phyloP scores from a whole-genome alignment of 2,329 filamentous ascomycete species.

The Apiospora saccharicola region DNA sequence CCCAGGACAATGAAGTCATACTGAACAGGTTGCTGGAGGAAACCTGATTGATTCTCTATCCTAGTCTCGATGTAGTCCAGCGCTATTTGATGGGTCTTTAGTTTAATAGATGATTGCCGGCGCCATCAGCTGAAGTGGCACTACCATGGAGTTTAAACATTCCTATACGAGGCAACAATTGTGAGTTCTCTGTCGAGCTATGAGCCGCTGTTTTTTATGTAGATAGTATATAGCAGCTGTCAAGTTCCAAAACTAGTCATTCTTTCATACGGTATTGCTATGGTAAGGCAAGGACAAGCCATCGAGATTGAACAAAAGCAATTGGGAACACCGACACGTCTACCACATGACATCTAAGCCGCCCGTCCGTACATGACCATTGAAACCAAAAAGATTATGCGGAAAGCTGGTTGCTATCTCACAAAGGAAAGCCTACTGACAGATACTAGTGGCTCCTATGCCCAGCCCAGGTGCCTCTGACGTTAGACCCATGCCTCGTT shows the following conservation, averaged over 20 bases:
- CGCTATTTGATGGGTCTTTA: neutral
- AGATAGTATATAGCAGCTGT: neutral
- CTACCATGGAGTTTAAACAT: neutral
- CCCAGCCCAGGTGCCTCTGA: neutral
- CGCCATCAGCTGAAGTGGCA: neutral
- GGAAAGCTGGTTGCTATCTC: neutral
- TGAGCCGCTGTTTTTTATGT: neutral
- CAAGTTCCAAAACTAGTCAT: neutral
- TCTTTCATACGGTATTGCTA: neutral
- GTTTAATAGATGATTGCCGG: neutral
- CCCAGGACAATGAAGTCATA: slow-evolving; percentile 4
- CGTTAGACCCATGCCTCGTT: slow-evolving; percentile 2
- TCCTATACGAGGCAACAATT: neutral
- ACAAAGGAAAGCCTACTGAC: neutral
- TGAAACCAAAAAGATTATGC: no score
- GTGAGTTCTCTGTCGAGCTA: neutral
- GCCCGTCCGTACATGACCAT: neutral
- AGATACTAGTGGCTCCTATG: neutral
- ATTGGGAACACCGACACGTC: neutral
- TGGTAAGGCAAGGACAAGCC: neutral
- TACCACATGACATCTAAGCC: neutral
- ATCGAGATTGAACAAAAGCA: neutral
- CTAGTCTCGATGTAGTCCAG: neutral
- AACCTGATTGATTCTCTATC: neutral
- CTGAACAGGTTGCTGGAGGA: neutral